Evolutionary conservation across 768 basidiomycete species (phyloP).

Genomic region (Termitomyces titanicus): DNA sequence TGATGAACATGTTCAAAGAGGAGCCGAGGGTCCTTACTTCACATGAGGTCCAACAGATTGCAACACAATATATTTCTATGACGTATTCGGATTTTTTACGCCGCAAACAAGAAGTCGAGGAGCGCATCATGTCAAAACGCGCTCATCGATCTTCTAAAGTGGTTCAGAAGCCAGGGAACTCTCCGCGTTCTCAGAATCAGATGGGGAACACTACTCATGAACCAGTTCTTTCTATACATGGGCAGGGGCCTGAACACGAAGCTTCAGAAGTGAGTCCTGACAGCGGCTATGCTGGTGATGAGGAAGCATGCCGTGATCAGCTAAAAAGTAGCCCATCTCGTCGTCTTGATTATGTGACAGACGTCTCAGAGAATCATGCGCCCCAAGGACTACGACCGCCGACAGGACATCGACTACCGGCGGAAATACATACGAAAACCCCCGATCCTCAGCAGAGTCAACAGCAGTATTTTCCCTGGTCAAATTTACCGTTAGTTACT

Average conservation of each 20-base stretch:
- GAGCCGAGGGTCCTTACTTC: not conserved
- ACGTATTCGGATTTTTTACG: constrained; percentile 1
- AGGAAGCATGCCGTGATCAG: not conserved
- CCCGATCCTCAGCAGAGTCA: not conserved
- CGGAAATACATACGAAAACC: not conserved
- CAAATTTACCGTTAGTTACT: not conserved
- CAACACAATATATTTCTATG: not conserved
- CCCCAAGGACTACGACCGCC: not conserved
- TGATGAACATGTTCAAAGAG: not conserved
- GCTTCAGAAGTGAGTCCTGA: not conserved
- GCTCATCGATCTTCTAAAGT: not conserved
- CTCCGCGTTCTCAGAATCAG: not conserved
- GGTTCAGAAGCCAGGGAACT: not conserved
- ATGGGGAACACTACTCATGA: not conserved
- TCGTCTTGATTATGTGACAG: not conserved
- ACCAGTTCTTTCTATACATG: no score
- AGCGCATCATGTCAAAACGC: not conserved
- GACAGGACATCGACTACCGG: not conserved
- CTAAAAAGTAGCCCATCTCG: not conserved
- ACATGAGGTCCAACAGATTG: not conserved
- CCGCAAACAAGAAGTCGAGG: not conserved
- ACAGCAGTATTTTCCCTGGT: not conserved
- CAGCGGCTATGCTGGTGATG: not conserved
- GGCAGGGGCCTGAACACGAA: not conserved
- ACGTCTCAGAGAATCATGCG: not conserved